Percentiles rank a stretch among this genome's conserved stretches.
Conservation (phyloP, 2,329 filamentous ascomycete species). For the Phoma sp. region DNA sequence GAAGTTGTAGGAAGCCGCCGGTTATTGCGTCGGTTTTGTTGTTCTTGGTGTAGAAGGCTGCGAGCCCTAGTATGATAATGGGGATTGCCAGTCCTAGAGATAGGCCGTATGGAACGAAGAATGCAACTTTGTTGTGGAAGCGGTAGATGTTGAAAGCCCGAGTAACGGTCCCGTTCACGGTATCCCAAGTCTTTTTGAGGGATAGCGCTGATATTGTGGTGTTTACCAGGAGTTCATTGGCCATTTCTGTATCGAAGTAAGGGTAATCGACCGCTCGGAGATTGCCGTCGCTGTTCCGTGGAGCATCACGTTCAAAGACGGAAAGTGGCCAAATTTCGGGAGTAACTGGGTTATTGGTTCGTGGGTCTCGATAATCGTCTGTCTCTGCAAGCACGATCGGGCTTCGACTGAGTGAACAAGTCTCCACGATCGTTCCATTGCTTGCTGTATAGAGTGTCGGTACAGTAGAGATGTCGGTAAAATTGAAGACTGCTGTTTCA, state of each 20-base stretch:
- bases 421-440: too few relatives aligned
- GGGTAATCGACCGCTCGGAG: too few relatives aligned
- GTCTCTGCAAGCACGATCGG: too few relatives aligned
- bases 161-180: fast-evolving
- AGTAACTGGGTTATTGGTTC: too few relatives aligned
- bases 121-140: not conserved
- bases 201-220: not conserved
- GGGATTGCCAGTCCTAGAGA: not conserved
- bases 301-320: not conserved
- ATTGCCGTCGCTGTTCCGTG: too few relatives aligned
- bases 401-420: too few relatives aligned
- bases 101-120: not conserved
- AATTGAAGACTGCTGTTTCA: too few relatives aligned
- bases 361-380: too few relatives aligned
- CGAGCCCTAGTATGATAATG: not conserved
- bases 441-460: too few relatives aligned
- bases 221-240: not conserved
- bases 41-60: not conserved
- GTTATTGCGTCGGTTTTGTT: not conserved
- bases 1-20: not conserved
- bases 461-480: too few relatives aligned
- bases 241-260: too few relatives aligned
- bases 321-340: not conserved
- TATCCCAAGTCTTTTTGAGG: not conserved
- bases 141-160: not conserved